Percentiles rank a stretch among this genome's conserved stretches.
Conservation (phyloP, 495 filamentous ascomycete genomes). For the Aspergillus hancockii region DNA sequence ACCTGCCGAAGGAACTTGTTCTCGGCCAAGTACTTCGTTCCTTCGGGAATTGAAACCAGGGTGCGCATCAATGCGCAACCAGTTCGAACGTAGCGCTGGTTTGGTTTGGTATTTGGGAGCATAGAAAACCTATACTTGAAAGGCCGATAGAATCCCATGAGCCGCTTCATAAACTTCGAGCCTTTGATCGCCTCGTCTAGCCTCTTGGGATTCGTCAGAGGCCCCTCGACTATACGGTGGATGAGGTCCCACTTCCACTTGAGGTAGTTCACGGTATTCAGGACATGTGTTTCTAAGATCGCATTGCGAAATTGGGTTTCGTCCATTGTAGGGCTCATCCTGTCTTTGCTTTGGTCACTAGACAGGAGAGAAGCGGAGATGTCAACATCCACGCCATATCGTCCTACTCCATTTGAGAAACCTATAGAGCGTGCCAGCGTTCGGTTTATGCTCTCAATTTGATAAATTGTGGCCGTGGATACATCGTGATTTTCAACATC, state of each 20-base stretch:
- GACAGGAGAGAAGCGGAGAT: constrained; percentile 42
- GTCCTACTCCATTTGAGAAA: constrained; percentile 38
- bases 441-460: constrained; percentile 94
- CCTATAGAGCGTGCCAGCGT: constrained; percentile 79
- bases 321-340: constrained; percentile 73
- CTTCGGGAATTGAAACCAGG: constrained; percentile 80
- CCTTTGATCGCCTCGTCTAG: constrained; percentile 93
- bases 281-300: constrained; percentile 82
- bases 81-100: constrained; percentile 89
- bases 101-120: constrained; percentile 80
- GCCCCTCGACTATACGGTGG: constrained; percentile 87
- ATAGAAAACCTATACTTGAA: constrained; percentile 96
- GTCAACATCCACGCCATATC: constrained; percentile 50
- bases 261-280: constrained; percentile 78
- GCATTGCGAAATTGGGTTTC: constrained; percentile 84
- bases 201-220: constrained; percentile 85
- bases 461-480: constrained; percentile 86
- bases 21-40: constrained; percentile 79
- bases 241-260: constrained; percentile 99
- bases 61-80: constrained; percentile 86
- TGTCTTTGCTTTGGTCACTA: constrained; percentile 69
- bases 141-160: constrained; percentile 91
- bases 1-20: constrained; percentile 92
- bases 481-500: constrained; percentile 70
- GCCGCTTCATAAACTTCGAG: constrained; percentile 91